A percentile compares a stretch with the other conserved stretches of the same genome.
phyloP scores from a whole-genome alignment of 495 filamentous ascomycete genomes.

The Talaromyces liani region DNA sequence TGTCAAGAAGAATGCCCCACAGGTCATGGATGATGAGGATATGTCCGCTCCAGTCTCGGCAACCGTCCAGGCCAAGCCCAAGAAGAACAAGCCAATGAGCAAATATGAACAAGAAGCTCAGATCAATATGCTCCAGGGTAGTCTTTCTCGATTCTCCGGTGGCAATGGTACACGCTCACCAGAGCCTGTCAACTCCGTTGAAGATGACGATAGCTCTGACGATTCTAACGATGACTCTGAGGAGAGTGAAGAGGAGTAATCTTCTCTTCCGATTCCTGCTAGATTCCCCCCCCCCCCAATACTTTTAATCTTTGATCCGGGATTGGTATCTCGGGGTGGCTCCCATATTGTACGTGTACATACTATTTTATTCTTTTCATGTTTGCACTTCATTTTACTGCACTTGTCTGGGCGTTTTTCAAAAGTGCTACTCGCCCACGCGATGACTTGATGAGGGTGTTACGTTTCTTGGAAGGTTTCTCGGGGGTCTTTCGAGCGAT shows the following conservation, averaged over 20 bases:
- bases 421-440: constrained; percentile 18
- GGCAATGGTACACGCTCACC: constrained; percentile 30
- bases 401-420: constrained; percentile 4
- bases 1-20: constrained; percentile 59
- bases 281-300: not conserved
- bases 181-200: constrained; percentile 35
- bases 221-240: constrained; percentile 46
- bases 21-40: constrained; percentile 35
- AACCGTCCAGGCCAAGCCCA: constrained; percentile 56
- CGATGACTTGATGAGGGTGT: constrained; percentile 6
- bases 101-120: constrained; percentile 85
- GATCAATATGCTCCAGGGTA: constrained; percentile 68
- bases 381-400: not conserved
- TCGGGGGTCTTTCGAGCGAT: constrained; percentile 7
- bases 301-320: not conserved
- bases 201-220: constrained; percentile 42
- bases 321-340: not conserved
- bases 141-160: constrained; percentile 40
- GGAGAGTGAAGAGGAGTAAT: constrained; percentile 49
- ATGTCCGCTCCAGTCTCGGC: constrained; percentile 34
- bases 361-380: not conserved
- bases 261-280: not conserved
- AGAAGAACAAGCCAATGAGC: constrained; percentile 99
- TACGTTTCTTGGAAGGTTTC: not conserved
- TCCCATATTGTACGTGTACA: not conserved